Percentiles rank a stretch among this genome's conserved stretches.
These are phyloP conservation scores for Escovopsis sp. DNA, from an alignment of 2,329 filamentous ascomycete genomes.

Conservation along the genomic window DNA sequence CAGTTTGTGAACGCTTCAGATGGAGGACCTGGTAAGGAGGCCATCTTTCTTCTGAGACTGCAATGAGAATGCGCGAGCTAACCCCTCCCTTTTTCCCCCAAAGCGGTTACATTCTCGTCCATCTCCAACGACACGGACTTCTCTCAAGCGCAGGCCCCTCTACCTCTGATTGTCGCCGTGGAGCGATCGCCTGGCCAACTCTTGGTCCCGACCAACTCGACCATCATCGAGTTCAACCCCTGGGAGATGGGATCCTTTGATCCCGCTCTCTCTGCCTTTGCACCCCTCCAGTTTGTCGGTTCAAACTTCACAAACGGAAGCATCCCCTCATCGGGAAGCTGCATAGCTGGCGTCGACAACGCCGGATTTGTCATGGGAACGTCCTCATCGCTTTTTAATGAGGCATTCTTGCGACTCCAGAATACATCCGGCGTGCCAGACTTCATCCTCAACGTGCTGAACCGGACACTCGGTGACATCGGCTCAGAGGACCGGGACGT, in stretches of 20 bases:
- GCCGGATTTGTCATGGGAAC: constrained; percentile 76
- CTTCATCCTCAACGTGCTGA: constrained; percentile 36
- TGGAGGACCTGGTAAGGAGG: constrained; percentile 41
- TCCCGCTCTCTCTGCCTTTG: constrained; percentile 56
- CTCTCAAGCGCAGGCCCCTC: constrained; percentile 44
- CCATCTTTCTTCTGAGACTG: neutral
- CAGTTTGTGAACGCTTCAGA: constrained; percentile 60
- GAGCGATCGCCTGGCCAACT: constrained; percentile 47
- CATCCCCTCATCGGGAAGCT: constrained; percentile 40
- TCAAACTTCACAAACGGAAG: constrained; percentile 54
- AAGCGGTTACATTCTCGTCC: constrained; percentile 65
- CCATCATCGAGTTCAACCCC: constrained; percentile 64
- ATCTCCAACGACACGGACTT: constrained; percentile 42
- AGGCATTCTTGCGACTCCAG: constrained; percentile 49
- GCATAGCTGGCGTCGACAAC: constrained; percentile 71
- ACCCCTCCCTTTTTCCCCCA: neutral
- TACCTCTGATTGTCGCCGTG: constrained; percentile 61
- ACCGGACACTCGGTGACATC: constrained; percentile 37
- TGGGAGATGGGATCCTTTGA: constrained; percentile 70
- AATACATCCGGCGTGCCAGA: constrained; percentile 27
- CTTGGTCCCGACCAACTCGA: constrained; percentile 55
- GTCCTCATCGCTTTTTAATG: constrained; percentile 72
- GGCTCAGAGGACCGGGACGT: constrained; percentile 54
- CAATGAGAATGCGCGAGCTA: neutral
- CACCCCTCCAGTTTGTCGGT: constrained; percentile 55